Evolutionary conservation across 2,329 filamentous ascomycete species (phyloP).

Genomic region (Botrytis galanthina): DNA sequence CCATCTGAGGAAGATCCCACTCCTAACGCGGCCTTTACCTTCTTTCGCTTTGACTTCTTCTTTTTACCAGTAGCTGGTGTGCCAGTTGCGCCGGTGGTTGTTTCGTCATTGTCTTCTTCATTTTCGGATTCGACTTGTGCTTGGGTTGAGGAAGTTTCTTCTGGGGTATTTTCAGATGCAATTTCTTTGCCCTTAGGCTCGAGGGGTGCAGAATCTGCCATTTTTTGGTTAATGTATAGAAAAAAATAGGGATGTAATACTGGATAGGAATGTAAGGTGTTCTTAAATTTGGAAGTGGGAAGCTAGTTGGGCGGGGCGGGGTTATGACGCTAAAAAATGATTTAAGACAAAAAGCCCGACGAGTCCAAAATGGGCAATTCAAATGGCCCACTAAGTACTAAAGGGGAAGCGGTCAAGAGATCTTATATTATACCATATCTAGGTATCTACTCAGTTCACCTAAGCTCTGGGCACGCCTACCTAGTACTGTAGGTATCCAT

Average conservation of each 20-base stretch:
- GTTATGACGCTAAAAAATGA: conserved; percentile 10
- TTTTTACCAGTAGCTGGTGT: conserved; percentile 44
- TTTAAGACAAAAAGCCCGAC: background rate
- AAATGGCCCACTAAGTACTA: background rate
- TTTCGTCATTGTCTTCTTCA: conserved; percentile 43
- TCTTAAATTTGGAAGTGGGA: conserved; percentile 1
- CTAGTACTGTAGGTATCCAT: background rate
- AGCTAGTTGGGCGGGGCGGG: conserved; percentile 17
- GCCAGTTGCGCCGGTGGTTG: conserved; percentile 32
- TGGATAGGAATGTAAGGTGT: background rate
- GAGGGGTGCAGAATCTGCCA: conserved; percentile 61
- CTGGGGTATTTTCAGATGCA: conserved; percentile 27
- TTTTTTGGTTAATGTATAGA: conserved; percentile 27
- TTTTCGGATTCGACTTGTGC: conserved; percentile 48
- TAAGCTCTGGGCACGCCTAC: background rate
- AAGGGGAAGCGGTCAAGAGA: background rate
- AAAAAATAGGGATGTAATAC: background rate
- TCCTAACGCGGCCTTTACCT: conserved; percentile 47
- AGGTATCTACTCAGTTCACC: too few relatives aligned
- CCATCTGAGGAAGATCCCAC: conserved; percentile 30
- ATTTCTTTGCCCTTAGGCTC: conserved; percentile 51
- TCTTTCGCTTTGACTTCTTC: conserved; percentile 66
- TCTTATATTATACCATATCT: background rate
- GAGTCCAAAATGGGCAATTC: background rate
- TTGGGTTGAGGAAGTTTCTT: conserved; percentile 22